phyloP scores from a whole-genome alignment of 352 stramenopile genomes.

The Saprolegnia diclina region DNA sequence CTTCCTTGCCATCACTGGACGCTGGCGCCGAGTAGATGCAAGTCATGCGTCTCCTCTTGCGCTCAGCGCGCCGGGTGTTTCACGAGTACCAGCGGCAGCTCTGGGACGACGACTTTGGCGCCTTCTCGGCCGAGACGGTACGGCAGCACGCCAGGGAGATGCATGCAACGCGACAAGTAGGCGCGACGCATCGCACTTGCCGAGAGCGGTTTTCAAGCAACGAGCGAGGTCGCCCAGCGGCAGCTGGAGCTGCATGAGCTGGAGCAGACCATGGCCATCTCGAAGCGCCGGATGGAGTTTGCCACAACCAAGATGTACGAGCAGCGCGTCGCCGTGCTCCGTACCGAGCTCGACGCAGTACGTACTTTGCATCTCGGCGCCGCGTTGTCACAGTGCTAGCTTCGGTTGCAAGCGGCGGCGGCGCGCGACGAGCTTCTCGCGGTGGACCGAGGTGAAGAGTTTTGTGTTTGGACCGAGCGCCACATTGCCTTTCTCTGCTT shows the following conservation, averaged over 20 bases:
- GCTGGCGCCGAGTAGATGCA: constrained; percentile 46
- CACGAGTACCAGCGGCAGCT: constrained; percentile 76
- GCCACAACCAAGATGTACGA: constrained; percentile 53
- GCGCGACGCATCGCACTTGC: constrained; percentile 31
- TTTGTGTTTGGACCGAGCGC: constrained; percentile 36
- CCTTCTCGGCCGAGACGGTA: constrained; percentile 38
- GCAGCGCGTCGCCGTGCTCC: constrained; percentile 44
- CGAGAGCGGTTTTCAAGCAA: constrained; percentile 45
- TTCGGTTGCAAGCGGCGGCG: constrained; percentile 50
- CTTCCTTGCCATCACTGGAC: background rate
- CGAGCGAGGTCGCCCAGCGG: constrained; percentile 43
- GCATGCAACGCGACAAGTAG: constrained; percentile 28
- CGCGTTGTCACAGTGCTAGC: constrained; percentile 28
- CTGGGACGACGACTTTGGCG: constrained; percentile 62
- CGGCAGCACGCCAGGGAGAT: background rate
- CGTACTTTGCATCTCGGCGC: background rate
- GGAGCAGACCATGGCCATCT: constrained; percentile 40
- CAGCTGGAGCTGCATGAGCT: constrained; percentile 38
- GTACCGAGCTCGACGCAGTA: constrained; percentile 41
- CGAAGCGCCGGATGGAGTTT: constrained; percentile 64
- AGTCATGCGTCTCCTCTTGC: constrained; percentile 56
- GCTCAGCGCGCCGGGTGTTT: constrained; percentile 53
- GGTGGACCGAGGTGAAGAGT: constrained; percentile 60
- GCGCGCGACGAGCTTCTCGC: constrained; percentile 49
- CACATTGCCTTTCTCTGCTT: constrained; percentile 48